Evolutionary conservation across 192 early-diverging fungal species (phyloP).

Genomic region (Fimicolochytrium jonesii): DNA sequence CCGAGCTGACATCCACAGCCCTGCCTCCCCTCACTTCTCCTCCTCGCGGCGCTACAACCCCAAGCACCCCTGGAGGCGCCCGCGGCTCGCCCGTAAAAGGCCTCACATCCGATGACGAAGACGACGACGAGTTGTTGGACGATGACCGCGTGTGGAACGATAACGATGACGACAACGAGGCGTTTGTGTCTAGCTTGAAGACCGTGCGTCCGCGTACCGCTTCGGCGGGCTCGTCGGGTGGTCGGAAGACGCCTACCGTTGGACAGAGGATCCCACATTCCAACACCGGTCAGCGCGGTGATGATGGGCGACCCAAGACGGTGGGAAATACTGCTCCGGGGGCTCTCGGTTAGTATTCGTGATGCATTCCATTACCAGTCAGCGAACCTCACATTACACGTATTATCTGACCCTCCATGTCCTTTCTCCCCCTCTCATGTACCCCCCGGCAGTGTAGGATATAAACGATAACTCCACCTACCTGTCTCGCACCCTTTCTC

Average conservation of each 20-base stretch:
- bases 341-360: not conserved
- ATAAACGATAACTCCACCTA: no score
- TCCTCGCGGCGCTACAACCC: not conserved
- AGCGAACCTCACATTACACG: no score
- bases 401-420: no score
- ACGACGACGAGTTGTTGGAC: slow-evolving; percentile 3
- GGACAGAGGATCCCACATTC: not conserved
- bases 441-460: no score
- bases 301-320: not conserved
- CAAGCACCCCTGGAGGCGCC: not conserved
- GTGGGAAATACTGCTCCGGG: not conserved
- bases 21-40: not conserved
- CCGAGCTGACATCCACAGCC: not conserved
- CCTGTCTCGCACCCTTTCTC: no score
- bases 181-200: slow-evolving; percentile 6
- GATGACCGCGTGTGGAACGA: slow-evolving; percentile 22
- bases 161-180: slow-evolving; percentile 10
- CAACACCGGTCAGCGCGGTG: not conserved
- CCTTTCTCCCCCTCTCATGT: no score
- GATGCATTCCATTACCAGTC: no score
- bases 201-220: slow-evolving; percentile 6
- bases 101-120: slow-evolving; percentile 7
- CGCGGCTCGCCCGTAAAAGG: not conserved
- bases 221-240: not conserved
- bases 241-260: not conserved